These are phyloP conservation scores for Neonothopanus nambi DNA, from an alignment of 1,284 basidiomycete species.

Conservation along the genomic window DNA sequence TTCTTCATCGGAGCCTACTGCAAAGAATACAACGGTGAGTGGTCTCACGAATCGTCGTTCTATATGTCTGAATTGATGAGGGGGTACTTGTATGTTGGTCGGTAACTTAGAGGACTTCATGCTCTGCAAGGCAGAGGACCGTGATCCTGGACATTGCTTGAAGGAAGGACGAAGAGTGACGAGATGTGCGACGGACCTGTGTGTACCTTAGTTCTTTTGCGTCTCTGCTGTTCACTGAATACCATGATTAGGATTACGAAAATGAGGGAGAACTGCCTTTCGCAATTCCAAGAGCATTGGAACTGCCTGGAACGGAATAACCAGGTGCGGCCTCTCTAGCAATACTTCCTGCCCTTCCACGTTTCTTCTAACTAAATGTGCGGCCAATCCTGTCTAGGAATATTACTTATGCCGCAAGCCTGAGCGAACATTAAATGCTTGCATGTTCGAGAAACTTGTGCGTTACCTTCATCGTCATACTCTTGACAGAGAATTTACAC, in stretches of 20 bases:
- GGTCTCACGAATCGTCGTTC: background rate
- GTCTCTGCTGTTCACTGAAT: background rate
- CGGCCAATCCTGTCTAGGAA: constrained; percentile 54
- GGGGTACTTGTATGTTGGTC: background rate
- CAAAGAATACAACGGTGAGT: constrained; percentile 94
- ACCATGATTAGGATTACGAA: constrained; percentile 75
- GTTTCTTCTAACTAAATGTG: background rate
- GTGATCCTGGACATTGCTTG: constrained; percentile 90
- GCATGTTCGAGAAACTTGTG: constrained; percentile 96
- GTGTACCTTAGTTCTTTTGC: constrained; percentile 35
- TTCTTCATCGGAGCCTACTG: constrained; percentile 98
- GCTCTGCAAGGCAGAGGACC: constrained; percentile 95
- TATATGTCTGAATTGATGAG: no score
- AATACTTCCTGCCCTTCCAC: constrained; percentile 2
- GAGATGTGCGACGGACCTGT: constrained; percentile 94
- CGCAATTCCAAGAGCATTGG: constrained; percentile 94
- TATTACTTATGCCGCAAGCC: constrained; percentile 90
- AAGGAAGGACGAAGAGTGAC: constrained; percentile 97
- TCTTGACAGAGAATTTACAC: constrained; percentile 5
- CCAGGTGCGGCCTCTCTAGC: constrained; percentile 59
- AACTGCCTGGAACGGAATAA: constrained; percentile 94
- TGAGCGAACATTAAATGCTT: constrained; percentile 89
- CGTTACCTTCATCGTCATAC: constrained; percentile 26
- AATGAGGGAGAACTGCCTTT: constrained; percentile 89
- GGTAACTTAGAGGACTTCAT: constrained; percentile 89